phyloP scores from a whole-genome alignment of 768 basidiomycete genomes.

The Podaxis sp. region DNA sequence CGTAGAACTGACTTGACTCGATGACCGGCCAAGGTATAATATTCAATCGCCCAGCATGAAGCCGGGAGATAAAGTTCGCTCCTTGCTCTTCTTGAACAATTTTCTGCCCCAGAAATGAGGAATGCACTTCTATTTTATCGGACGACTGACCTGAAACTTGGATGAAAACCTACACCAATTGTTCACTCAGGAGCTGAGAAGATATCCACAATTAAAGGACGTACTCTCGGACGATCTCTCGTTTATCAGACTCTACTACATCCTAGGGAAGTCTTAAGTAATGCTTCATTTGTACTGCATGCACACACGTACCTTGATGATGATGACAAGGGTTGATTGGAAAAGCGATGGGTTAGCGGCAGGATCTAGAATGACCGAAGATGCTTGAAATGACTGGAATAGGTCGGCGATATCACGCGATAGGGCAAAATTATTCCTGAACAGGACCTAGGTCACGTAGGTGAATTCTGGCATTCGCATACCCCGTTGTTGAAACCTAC shows the following conservation, averaged over 20 bases:
- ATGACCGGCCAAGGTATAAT: constrained; percentile 73
- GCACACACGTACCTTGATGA: constrained; percentile 50
- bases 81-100: constrained; percentile 65
- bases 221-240: constrained; percentile 58
- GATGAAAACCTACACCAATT: constrained; percentile 42
- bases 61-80: constrained; percentile 61
- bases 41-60: constrained; percentile 53
- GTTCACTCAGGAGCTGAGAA: neutral
- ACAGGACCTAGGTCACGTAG: constrained; percentile 46
- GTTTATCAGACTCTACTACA: constrained; percentile 60
- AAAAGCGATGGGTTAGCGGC: constrained; percentile 57
- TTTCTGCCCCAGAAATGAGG: constrained; percentile 29
- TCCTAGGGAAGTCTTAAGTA: constrained; percentile 37
- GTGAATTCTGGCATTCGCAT: neutral
- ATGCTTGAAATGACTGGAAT: constrained; percentile 62
- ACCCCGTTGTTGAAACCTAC: constrained; percentile 26
- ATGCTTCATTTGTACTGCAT: neutral
- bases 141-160: constrained; percentile 40
- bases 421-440: constrained; percentile 66
- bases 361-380: constrained; percentile 58
- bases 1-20: constrained; percentile 60
- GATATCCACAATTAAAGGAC: constrained; percentile 18
- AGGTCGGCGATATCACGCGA: constrained; percentile 59
- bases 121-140: neutral
- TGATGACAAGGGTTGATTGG: constrained; percentile 57